phyloP scores from a whole-genome alignment of 1,284 basidiomycete genomes.

The Leccinum solheimii region DNA sequence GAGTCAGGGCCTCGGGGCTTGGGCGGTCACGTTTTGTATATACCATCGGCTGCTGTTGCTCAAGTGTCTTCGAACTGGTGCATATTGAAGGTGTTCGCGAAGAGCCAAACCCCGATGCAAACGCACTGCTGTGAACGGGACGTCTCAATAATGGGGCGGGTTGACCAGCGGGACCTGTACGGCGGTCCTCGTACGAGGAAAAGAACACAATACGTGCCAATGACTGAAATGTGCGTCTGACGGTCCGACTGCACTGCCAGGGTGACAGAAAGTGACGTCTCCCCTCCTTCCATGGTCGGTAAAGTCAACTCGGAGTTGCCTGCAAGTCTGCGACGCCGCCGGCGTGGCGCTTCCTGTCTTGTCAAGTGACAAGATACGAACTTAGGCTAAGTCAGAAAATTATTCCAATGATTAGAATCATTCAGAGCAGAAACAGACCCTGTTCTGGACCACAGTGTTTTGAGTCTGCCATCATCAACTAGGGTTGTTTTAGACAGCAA shows the following conservation, averaged over 20 bases:
- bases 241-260: neutral
- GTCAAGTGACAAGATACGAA: neutral
- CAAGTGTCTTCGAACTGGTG: neutral
- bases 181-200: neutral
- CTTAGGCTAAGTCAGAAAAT: neutral
- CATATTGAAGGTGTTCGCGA: neutral
- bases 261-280: neutral
- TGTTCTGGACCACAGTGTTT: neutral
- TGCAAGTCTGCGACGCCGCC: neutral
- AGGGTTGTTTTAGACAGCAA: neutral
- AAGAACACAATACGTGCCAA: neutral
- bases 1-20: neutral
- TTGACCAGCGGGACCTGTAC: neutral
- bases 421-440: neutral
- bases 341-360: neutral
- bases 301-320: neutral
- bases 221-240: neutral
- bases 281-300: neutral
- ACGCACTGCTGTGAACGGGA: neutral
- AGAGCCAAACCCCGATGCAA: neutral
- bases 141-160: neutral
- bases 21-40: neutral
- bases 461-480: neutral
- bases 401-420: neutral
- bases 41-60: neutral